Evolutionary conservation across 352 stramenopile genomes (phyloP).

Genomic region (Albugo candida): DNA sequence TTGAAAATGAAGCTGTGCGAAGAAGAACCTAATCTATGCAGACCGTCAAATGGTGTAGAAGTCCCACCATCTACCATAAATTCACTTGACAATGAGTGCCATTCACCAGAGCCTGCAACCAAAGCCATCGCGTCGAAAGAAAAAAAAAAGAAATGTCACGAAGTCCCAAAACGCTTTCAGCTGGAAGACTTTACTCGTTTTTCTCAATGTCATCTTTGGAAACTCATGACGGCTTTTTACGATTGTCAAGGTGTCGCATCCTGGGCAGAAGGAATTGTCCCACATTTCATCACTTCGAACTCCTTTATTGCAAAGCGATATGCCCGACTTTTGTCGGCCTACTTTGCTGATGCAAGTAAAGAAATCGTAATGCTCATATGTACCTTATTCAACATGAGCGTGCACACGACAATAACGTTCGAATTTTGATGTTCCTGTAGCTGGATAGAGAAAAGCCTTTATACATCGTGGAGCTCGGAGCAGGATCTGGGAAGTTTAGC

Average conservation of each 20-base stretch:
- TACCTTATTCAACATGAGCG: no score
- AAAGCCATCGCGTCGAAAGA: no score
- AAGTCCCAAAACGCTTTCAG: constrained; percentile 25
- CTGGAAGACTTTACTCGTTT: constrained; percentile 83
- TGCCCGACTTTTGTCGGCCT: constrained; percentile 42
- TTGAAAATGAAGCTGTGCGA: no score
- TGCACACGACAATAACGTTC: neutral
- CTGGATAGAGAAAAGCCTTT: constrained; percentile 68
- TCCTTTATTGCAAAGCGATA: constrained; percentile 87
- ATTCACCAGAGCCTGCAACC: no score
- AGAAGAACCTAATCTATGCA: no score
- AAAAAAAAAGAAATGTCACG: no score
- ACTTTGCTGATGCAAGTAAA: constrained; percentile 32
- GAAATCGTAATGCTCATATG: neutral
- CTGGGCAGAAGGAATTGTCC: constrained; percentile 86
- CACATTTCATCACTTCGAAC: constrained; percentile 93
- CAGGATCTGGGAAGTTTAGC: constrained; percentile 86
- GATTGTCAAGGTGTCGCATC: constrained; percentile 65
- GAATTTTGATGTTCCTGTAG: neutral
- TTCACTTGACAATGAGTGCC: no score
- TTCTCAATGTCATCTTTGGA: constrained; percentile 79
- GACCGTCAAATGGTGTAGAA: no score
- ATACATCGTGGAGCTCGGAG: constrained; percentile 88
- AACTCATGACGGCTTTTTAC: constrained; percentile 92
- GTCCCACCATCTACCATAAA: no score